A percentile compares a stretch with the other conserved stretches of the same genome.
Evolutionary conservation across 805 yeast species (phyloP).

Genomic region (Candida pseudoglaebosa): DNA sequence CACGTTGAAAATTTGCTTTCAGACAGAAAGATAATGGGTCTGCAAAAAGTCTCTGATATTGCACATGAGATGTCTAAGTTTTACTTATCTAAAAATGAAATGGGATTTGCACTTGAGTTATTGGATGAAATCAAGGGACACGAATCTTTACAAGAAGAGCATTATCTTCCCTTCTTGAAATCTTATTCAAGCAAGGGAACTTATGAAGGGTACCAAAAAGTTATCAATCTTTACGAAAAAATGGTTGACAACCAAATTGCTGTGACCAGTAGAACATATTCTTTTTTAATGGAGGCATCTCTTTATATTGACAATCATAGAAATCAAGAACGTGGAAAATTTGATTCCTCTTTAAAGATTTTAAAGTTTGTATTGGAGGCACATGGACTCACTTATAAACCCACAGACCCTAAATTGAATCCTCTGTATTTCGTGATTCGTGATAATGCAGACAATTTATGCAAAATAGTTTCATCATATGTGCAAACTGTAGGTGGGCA

Average conservation of each 20-base stretch:
- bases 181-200: conserved; percentile 15
- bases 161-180: conserved; percentile 28
- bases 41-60: conserved; percentile 11
- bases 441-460: conserved; percentile 17
- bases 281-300: conserved; percentile 28
- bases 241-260: conserved; percentile 26
- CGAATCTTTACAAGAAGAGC: conserved; percentile 20
- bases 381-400: conserved; percentile 21
- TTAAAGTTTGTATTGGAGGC: conserved; percentile 27
- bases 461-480: conserved; percentile 24
- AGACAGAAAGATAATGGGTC: conserved; percentile 5
- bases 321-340: conserved; percentile 11
- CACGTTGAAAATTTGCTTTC: not conserved
- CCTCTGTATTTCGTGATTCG: conserved; percentile 9
- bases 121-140: conserved; percentile 15
- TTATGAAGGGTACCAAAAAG: conserved; percentile 18
- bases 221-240: conserved; percentile 27
- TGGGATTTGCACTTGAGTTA: conserved; percentile 18
- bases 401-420: conserved; percentile 3
- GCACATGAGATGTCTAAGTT: conserved; percentile 25
- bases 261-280: conserved; percentile 26
- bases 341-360: conserved; percentile 15
- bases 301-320: conserved; percentile 13
- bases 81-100: conserved; percentile 13
- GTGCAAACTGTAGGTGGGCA: conserved; percentile 14